A percentile compares a stretch with the other conserved stretches of the same genome.
Conservation (phyloP, 345 rosid species). For the Rhizophora mangle region DNA sequence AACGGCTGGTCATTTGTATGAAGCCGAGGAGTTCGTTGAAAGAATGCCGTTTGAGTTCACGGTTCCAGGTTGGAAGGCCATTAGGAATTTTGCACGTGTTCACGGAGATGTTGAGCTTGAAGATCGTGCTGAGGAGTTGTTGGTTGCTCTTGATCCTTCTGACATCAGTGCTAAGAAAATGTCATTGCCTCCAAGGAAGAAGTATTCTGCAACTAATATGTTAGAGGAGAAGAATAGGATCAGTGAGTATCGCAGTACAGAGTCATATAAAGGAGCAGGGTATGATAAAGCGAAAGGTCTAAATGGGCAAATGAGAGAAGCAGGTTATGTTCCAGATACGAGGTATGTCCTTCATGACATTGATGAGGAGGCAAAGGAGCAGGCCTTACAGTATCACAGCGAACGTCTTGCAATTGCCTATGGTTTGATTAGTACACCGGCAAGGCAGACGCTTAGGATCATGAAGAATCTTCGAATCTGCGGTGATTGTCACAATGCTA, state of each 20-base stretch:
- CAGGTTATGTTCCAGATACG: conserved; percentile 57
- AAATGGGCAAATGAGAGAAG: conserved; percentile 56
- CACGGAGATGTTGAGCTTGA: conserved; percentile 61
- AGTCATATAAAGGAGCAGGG: conserved; percentile 38
- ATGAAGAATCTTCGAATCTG: conserved; percentile 68
- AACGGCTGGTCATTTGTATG: conserved; percentile 38
- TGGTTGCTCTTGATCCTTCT: conserved; percentile 37
- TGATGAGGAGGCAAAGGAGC: conserved; percentile 57
- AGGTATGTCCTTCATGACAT: conserved; percentile 66
- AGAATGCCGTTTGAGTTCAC: conserved; percentile 44
- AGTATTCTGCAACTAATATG: conserved; percentile 41
- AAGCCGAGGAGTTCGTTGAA: conserved; percentile 50
- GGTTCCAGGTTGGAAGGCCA: conserved; percentile 35
- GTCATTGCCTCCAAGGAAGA: conserved; percentile 35
- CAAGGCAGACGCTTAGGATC: conserved; percentile 55
- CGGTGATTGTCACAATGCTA: conserved; percentile 63
- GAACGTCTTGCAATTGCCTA: conserved; percentile 63
- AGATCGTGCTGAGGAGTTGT: conserved; percentile 36
- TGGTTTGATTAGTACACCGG: conserved; percentile 59
- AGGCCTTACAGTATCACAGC: conserved; percentile 58
- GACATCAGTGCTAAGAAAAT: conserved; percentile 16
- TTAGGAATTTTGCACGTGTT: conserved; percentile 35
- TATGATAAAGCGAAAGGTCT: conserved; percentile 39
- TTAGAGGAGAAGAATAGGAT: conserved; percentile 49
- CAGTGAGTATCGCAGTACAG: conserved; percentile 29